Conservation (phyloP, 2,329 filamentous ascomycete species). For the Bipolaris bicolor region DNA sequence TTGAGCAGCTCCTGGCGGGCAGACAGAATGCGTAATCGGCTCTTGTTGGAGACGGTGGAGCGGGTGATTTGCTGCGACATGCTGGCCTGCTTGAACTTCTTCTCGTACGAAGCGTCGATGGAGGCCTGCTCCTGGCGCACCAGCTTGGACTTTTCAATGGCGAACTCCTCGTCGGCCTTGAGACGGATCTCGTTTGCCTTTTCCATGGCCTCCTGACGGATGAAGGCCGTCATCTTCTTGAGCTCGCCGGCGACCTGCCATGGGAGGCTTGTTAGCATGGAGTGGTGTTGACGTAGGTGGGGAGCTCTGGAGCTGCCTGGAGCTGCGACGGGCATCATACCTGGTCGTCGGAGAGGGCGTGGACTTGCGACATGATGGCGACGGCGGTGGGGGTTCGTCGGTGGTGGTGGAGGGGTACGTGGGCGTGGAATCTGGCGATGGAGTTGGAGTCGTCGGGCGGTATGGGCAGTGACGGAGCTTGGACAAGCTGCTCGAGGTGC, state of each 20-base stretch:
- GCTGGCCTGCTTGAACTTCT: conserved; percentile 98
- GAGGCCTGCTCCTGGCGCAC: conserved; percentile 92
- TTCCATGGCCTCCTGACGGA: conserved; percentile 96
- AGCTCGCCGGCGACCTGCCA: conserved; percentile 92
- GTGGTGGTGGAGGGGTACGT: background rate
- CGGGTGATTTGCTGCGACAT: conserved; percentile 99
- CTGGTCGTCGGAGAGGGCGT: conserved; percentile 98
- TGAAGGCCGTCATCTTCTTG: conserved; percentile 99
- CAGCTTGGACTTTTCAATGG: conserved; percentile 98
- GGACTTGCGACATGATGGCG: conserved; percentile 82
- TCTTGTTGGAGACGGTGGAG: conserved; percentile 96
- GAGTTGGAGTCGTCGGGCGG: conserved; percentile 9
- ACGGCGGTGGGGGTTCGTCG: conserved; percentile 10
- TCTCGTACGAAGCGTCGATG: conserved; percentile 93
- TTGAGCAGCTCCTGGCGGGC: conserved; percentile 92
- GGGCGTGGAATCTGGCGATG: background rate
- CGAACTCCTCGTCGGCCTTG: conserved; percentile 98
- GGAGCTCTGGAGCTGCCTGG: conserved; percentile 39
- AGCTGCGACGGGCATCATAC: conserved; percentile 53
- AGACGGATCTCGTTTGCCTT: conserved; percentile 97
- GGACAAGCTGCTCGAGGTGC: conserved; percentile 28
- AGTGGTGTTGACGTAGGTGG: conserved; percentile 35
- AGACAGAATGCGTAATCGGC: conserved; percentile 83
- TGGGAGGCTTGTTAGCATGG: conserved; percentile 35
- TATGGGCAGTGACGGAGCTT: conserved; percentile 31